Evolutionary conservation across 202 grass and related monocot species (phyloP).

Genomic region (Dendrocalamus latiflorus): DNA sequence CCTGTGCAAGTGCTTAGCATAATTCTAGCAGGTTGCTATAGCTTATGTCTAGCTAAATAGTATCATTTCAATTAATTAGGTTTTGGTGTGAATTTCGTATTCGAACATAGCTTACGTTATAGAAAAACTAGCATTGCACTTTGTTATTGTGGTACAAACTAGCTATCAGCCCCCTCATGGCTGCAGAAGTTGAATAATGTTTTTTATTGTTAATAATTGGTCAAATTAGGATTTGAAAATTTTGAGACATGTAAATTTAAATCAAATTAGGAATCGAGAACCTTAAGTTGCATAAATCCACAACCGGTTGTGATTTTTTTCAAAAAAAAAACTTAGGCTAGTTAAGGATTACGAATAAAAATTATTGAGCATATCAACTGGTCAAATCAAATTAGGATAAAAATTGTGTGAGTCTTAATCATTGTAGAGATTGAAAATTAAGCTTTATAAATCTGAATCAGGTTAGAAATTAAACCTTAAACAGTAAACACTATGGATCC

Average conservation of each 20-base stretch:
- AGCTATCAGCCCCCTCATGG: neutral
- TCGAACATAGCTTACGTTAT: neutral
- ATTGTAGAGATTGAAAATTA: neutral
- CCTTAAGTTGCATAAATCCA: neutral
- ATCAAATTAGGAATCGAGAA: neutral
- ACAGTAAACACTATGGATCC: neutral
- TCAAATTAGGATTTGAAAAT: neutral
- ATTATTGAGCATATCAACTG: too few relatives aligned
- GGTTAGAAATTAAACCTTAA: neutral
- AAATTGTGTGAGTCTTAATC: neutral
- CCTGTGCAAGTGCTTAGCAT: neutral
- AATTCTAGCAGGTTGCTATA: neutral
- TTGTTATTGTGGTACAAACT: slow-evolving; percentile 1
- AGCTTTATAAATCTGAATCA: neutral
- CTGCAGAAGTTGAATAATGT: neutral
- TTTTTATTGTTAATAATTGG: neutral
- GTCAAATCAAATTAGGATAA: too few relatives aligned
- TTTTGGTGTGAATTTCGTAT: neutral
- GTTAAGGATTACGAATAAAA: too few relatives aligned
- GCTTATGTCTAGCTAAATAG: neutral
- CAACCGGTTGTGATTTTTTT: too few relatives aligned
- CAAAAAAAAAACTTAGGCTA: too few relatives aligned
- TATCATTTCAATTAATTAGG: neutral
- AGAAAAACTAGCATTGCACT: neutral
- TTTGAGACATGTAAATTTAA: neutral